Conservation (phyloP, 148 eudicot species). For the Fallopia convolvulus region DNA sequence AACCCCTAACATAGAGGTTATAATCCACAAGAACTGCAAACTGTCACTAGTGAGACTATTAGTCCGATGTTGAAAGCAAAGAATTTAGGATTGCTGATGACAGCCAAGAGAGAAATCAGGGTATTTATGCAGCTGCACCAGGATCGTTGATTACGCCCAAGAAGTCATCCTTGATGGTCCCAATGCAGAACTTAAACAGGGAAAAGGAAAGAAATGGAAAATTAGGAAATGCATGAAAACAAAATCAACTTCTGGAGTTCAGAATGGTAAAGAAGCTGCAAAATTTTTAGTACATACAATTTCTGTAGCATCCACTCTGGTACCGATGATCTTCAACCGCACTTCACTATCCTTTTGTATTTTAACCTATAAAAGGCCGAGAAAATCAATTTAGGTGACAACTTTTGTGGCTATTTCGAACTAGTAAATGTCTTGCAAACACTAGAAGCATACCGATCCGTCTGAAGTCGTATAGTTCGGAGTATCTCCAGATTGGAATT, state of each 20-base stretch:
- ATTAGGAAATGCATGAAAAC: neutral
- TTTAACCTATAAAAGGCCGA: conserved; percentile 50
- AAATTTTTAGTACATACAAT: conserved; percentile 40
- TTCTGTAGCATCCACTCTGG: conserved; percentile 97
- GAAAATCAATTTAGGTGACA: conserved; percentile 4
- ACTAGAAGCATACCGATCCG: conserved; percentile 64
- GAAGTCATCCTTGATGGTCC: conserved; percentile 86
- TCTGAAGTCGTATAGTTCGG: conserved; percentile 90
- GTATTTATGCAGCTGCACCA: conserved; percentile 25
- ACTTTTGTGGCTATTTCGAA: neutral
- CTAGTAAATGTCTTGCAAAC: neutral
- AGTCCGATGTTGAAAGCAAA: neutral
- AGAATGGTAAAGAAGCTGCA: neutral
- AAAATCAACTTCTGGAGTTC: neutral
- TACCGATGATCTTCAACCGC: conserved; percentile 86
- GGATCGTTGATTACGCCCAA: conserved; percentile 85
- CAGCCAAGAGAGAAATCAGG: neutral
- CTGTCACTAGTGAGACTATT: neutral
- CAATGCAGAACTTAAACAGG: conserved; percentile 73
- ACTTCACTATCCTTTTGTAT: conserved; percentile 96
- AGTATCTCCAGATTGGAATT: conserved; percentile 86
- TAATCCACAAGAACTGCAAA: neutral
- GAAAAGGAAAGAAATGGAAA: neutral
- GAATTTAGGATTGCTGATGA: neutral
- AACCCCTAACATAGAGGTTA: neutral